Percentiles rank a stretch among this genome's conserved stretches.
Evolutionary conservation across 495 filamentous ascomycete genomes (phyloP).

Genomic region (Pyrenula aspistea): DNA sequence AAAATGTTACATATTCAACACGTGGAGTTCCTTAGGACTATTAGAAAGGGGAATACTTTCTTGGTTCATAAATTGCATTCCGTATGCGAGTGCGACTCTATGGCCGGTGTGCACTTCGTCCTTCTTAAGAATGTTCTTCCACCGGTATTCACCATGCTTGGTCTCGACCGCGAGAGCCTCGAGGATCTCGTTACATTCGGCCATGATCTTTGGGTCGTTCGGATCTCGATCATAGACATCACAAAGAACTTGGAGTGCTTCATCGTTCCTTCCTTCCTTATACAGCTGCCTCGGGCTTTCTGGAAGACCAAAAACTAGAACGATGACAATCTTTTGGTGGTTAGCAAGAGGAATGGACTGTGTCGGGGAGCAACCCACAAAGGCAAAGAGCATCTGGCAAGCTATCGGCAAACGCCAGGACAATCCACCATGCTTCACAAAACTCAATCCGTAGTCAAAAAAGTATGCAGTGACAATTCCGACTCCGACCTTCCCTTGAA

Average conservation of each 20-base stretch:
- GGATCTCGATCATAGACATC: constrained; percentile 29
- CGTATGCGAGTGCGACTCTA: constrained; percentile 37
- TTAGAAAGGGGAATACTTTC: too few relatives aligned
- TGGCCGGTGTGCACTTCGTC: constrained; percentile 39
- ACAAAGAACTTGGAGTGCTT: constrained; percentile 36
- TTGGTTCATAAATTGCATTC: constrained; percentile 39
- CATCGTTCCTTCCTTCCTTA: constrained; percentile 23
- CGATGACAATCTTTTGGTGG: constrained; percentile 5
- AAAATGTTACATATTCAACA: constrained; percentile 5
- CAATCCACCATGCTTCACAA: constrained; percentile 17
- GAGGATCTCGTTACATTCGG: constrained; percentile 32
- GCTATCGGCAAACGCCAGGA: constrained; percentile 32
- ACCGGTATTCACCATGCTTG: constrained; percentile 30
- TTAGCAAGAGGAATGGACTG: neutral
- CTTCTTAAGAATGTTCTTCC: constrained; percentile 32
- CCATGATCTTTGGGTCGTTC: constrained; percentile 27
- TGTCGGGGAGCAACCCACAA: constrained; percentile 1
- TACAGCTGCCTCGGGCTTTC: constrained; percentile 35
- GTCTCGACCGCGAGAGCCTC: constrained; percentile 30
- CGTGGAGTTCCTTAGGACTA: too few relatives aligned
- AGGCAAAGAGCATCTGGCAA: constrained; percentile 28
- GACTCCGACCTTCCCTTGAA: too few relatives aligned
- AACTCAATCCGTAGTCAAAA: constrained; percentile 34
- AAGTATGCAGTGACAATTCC: constrained; percentile 30
- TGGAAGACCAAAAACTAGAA: constrained; percentile 16